Conservation (phyloP, 2,329 filamentous ascomycete species). For the Sordariomycetes sp. region DNA sequence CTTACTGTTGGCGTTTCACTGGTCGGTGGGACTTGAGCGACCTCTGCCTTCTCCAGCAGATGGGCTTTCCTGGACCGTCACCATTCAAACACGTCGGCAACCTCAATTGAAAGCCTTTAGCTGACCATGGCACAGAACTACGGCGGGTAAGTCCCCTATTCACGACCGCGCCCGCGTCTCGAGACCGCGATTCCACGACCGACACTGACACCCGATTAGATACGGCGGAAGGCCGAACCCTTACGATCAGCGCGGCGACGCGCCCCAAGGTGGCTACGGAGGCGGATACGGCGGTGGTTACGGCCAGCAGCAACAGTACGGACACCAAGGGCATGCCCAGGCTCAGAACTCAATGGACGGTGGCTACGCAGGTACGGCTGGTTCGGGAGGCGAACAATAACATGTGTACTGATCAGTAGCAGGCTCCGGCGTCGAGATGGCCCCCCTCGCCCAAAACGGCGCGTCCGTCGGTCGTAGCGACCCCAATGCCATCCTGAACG, state of each 20-base stretch:
- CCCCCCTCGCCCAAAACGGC: conserved; percentile 47
- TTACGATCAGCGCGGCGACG: conserved; percentile 44
- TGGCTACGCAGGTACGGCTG: conserved; percentile 18
- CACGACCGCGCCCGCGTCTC: too few relatives aligned
- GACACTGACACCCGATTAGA: conserved; percentile 29
- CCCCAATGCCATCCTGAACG: conserved; percentile 73
- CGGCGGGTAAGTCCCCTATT: conserved; percentile 5
- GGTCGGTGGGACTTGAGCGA: too few relatives aligned
- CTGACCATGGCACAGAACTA: conserved; percentile 7
- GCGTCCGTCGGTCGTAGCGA: conserved; percentile 40
- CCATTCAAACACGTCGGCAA: neutral
- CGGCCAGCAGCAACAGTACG: conserved; percentile 7
- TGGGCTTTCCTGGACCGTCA: too few relatives aligned
- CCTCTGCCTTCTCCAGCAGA: too few relatives aligned
- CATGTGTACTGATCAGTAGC: conserved; percentile 3
- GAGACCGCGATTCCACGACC: neutral
- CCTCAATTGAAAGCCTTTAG: neutral
- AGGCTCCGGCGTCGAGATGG: conserved; percentile 60
- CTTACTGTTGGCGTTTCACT: conserved; percentile 6
- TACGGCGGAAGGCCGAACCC: conserved; percentile 48
- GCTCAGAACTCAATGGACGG: conserved; percentile 11
- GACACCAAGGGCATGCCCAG: neutral
- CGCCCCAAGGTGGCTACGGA: conserved; percentile 21
- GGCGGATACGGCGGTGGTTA: conserved; percentile 15
- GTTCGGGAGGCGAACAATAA: neutral